These are phyloP conservation scores for Puccinia hordei DNA, from an alignment of 1,284 basidiomycete genomes.

Conservation along the genomic window DNA sequence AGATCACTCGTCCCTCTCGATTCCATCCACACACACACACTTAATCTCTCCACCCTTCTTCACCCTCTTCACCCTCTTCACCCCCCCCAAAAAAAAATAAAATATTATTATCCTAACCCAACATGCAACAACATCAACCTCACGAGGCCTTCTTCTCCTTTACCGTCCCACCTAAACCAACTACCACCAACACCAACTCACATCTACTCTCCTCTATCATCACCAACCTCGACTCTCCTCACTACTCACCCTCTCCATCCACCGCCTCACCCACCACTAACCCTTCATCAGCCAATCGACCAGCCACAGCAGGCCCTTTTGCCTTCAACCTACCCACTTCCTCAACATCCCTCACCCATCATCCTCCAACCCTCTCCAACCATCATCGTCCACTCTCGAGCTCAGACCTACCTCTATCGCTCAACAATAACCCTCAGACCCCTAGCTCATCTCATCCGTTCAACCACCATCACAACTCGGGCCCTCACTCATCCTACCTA, in stretches of 20 bases:
- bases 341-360: not conserved
- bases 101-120: no score
- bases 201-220: not conserved
- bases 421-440: slow-evolving; percentile 1
- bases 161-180: slow-evolving; percentile 37
- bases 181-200: not conserved
- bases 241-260: not conserved
- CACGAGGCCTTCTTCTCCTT: slow-evolving; percentile 39
- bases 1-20: no score
- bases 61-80: no score
- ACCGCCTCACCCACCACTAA: not conserved
- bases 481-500: no score
- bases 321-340: slow-evolving; percentile 20
- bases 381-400: slow-evolving; percentile 2
- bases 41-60: no score
- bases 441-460: slow-evolving; percentile 8
- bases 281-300: not conserved
- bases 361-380: not conserved
- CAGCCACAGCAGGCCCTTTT: slow-evolving; percentile 19
- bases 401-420: not conserved
- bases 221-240: not conserved
- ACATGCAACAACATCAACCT: slow-evolving; percentile 22
- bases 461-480: not conserved
- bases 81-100: no score
- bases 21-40: no score